Evolutionary conservation across 192 early-diverging fungal genomes (phyloP), one percentile per base, ranked within the genome.

Genomic region (Coemansia sp.): DNA sequence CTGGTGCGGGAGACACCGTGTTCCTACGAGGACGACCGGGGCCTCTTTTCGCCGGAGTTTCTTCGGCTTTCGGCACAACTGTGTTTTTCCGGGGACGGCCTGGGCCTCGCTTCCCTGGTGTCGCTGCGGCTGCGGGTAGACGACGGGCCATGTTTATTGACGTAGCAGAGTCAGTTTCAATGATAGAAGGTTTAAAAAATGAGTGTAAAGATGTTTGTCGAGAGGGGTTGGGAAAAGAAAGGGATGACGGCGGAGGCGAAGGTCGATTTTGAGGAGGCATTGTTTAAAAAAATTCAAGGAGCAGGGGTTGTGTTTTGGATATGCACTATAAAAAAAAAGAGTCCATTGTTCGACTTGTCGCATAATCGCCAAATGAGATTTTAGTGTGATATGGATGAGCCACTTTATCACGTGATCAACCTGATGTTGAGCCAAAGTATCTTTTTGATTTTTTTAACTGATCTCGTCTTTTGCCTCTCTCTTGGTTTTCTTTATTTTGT

Each of bases 1-100:
- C 20, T 12, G 50, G 10, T 10, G 8, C 8, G 20, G n/a, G n/a
- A 19, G 45, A 19, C n/a, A 19, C 19, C 0, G 50, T 24, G 27
- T 15, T 58, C 13, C 34, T 58, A 2, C 55, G 55, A 6, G 27
- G 55, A n/a, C 55, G 55, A 7, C 55, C 55, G 11, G 27, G 55
- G 11, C 55, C 29, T 32, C 31, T 58, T 17, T 34, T 58, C 17
- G 15, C 55, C 15, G 55, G 55, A 7, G 55, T 17, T 17, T 51
- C 50, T 51, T 51, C 50, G 9, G 19, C n/a, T 48, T 17, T 8
- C n/a, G 15, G 15, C 22, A 5, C 45, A 19, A 10, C 9, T 22
- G 50, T 51, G 50, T 32, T 31, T 48, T 66, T 66, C 11, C 32
- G 64, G 32, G 64, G 64, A 4, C 64, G 64, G 6, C 64, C 64